A percentile compares a stretch with the other conserved stretches of the same genome.
Evolutionary conservation across 1,284 basidiomycete species (phyloP).

Genomic region (Ustilago loliicola): DNA sequence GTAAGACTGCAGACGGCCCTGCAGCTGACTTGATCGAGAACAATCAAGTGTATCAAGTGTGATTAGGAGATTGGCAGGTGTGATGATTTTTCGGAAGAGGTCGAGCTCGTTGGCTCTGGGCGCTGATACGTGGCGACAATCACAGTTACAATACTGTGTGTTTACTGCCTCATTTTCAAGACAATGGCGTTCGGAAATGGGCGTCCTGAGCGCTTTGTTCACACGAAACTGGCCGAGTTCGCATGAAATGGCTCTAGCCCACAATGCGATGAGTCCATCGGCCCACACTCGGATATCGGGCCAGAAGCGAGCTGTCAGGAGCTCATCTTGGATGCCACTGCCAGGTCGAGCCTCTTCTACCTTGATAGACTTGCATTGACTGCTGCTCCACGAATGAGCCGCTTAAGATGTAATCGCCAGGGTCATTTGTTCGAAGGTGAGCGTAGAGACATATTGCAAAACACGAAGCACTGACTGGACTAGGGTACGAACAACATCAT

Average conservation of each 20-base stretch:
- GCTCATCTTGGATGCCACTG: slow-evolving; percentile 1
- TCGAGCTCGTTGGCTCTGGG: background rate
- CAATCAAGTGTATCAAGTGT: background rate
- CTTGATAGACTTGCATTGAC: too few relatives aligned
- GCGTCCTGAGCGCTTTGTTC: slow-evolving; percentile 1
- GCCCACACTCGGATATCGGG: background rate
- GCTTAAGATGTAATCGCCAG: too few relatives aligned
- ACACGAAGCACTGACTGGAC: too few relatives aligned
- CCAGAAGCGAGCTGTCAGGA: background rate
- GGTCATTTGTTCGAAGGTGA: too few relatives aligned
- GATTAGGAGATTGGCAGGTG: slow-evolving; percentile 17
- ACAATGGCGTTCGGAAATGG: background rate
- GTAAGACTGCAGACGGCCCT: background rate
- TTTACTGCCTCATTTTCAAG: background rate
- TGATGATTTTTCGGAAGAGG: slow-evolving; percentile 6
- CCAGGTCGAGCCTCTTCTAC: background rate
- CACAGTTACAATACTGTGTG: slow-evolving; percentile 2
- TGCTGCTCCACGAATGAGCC: too few relatives aligned
- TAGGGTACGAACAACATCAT: too few relatives aligned
- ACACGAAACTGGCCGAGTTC: background rate
- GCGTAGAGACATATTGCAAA: too few relatives aligned
- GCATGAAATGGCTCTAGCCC: background rate
- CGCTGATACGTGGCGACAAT: slow-evolving; percentile 16
- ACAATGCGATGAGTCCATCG: background rate
- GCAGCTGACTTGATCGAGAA: background rate